phyloP scores from a whole-genome alignment of 352 stramenopile genomes.

The Aphanomyces cochlioides region DNA sequence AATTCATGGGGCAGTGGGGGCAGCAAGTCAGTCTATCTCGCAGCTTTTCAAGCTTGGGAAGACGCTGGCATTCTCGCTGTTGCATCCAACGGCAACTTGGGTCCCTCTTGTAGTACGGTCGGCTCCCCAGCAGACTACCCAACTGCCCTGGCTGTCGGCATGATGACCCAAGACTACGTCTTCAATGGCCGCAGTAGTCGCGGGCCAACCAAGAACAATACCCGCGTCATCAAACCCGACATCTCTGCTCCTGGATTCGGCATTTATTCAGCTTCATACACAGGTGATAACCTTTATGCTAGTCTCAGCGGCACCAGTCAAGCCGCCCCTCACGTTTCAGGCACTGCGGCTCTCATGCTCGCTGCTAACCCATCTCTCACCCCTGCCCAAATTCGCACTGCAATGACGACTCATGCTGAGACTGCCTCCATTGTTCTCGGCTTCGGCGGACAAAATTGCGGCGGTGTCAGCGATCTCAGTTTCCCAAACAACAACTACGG shows the following conservation, averaged over 20 bases:
- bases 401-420: background rate
- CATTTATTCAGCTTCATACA: constrained; percentile 52
- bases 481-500: too few relatives aligned
- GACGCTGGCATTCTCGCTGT: constrained; percentile 55
- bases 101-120: constrained; percentile 48
- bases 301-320: constrained; percentile 65
- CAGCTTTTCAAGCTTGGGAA: constrained; percentile 47
- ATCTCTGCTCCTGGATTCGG: constrained; percentile 46
- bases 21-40: constrained; percentile 42
- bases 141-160: constrained; percentile 59
- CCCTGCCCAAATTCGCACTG: background rate
- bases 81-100: constrained; percentile 53
- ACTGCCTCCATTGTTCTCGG: too few relatives aligned
- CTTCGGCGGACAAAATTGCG: too few relatives aligned
- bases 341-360: constrained; percentile 52
- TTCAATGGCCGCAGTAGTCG: constrained; percentile 54
- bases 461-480: too few relatives aligned
- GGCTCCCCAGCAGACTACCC: constrained; percentile 49
- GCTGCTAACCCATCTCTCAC: constrained; percentile 39
- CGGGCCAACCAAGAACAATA: constrained; percentile 33
- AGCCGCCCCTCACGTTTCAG: constrained; percentile 57
- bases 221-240: constrained; percentile 47
- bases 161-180: constrained; percentile 45
- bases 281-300: constrained; percentile 44
- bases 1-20: constrained; percentile 37